These are phyloP conservation scores for Tuber magnatum DNA, from an alignment of 495 filamentous ascomycete species.

Conservation along the genomic window DNA sequence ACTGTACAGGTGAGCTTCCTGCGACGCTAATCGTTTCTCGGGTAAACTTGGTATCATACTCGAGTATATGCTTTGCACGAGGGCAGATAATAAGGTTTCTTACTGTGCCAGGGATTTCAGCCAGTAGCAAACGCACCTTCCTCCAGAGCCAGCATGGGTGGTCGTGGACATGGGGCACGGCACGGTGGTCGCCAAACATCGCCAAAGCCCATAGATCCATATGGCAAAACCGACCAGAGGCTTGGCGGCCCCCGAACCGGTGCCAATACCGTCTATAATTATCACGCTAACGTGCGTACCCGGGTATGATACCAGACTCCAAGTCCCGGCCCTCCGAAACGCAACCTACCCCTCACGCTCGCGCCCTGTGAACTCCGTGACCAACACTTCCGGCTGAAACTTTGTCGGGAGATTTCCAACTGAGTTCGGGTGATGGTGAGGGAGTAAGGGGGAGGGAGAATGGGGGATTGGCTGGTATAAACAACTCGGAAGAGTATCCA, in stretches of 20 bases:
- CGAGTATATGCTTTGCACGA: neutral
- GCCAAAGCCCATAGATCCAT: neutral
- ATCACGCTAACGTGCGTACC: neutral
- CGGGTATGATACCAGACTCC: neutral
- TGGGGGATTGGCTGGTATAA: neutral
- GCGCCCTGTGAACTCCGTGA: neutral
- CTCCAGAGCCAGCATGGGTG: neutral
- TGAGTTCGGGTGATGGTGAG: neutral
- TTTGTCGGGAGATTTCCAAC: neutral
- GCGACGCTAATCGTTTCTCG: constrained; percentile 2
- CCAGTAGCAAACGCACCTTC: neutral
- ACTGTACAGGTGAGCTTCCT: neutral
- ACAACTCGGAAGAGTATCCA: neutral
- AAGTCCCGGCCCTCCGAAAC: neutral
- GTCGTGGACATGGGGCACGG: neutral
- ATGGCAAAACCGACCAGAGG: neutral
- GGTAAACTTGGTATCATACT: neutral
- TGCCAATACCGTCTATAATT: neutral
- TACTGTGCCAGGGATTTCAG: neutral
- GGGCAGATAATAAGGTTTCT: neutral
- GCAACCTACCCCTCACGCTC: neutral
- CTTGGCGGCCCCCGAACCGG: neutral
- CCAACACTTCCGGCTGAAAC: neutral
- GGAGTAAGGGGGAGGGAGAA: neutral
- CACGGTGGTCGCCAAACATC: neutral